Conservation (phyloP, 257 asterid species). For the Lycium ferocissimum region DNA sequence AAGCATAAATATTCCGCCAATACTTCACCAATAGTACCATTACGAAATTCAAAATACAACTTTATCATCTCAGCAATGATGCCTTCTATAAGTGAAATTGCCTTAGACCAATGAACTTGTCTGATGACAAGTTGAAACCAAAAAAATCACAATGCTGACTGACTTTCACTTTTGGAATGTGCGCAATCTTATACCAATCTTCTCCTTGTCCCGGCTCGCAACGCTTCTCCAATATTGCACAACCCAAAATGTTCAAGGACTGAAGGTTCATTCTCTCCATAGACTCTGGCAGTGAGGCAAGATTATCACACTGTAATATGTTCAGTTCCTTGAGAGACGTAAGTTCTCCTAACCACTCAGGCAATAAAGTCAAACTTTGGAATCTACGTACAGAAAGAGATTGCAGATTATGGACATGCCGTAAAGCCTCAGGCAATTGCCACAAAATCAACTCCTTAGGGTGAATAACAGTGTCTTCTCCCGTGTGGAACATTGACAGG, state of each 20-base stretch:
- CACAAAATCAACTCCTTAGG: background rate
- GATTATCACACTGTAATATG: slow-evolving; percentile 18
- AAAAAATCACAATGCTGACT: background rate
- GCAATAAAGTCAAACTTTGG: slow-evolving; percentile 32
- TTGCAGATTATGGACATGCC: slow-evolving; percentile 22
- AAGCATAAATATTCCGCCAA: background rate
- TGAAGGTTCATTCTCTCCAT: slow-evolving; percentile 30
- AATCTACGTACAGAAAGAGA: background rate
- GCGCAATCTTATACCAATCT: slow-evolving; percentile 34
- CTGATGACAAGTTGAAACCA: background rate
- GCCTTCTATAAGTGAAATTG: background rate
- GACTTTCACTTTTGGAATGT: slow-evolving; percentile 19
- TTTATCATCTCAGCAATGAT: background rate
- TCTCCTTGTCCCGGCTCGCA: slow-evolving; percentile 29
- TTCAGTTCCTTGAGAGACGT: slow-evolving; percentile 4
- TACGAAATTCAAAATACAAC: background rate
- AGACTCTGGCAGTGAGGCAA: slow-evolving; percentile 36
- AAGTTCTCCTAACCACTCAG: slow-evolving; percentile 36
- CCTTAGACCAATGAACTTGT: background rate
- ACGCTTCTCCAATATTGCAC: slow-evolving; percentile 37
- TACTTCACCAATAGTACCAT: background rate
- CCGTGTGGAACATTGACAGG: background rate
- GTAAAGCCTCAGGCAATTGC: slow-evolving; percentile 26
- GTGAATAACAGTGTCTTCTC: background rate
- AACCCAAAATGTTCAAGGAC: background rate